Evolutionary conservation across 768 basidiomycete genomes (phyloP).

Genomic region (Suillus lakei): DNA sequence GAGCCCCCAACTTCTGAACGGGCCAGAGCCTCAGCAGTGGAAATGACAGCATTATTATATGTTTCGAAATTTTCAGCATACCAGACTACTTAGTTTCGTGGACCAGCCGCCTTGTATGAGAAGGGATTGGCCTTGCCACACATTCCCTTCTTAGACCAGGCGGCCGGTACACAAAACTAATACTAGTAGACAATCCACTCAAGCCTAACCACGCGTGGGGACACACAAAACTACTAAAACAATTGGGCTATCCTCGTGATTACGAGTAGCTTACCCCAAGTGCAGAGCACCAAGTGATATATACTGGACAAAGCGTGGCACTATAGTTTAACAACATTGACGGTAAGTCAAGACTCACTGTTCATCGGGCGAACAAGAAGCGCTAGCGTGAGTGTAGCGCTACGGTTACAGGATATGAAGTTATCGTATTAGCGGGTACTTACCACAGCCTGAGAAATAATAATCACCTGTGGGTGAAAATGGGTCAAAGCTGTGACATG

Average conservation of each 20-base stretch:
- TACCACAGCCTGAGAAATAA: neutral
- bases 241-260: neutral
- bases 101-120: too few species aligned
- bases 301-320: neutral
- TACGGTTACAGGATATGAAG: neutral
- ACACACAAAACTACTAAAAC: neutral
- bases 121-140: too few species aligned
- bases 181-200: too few species aligned
- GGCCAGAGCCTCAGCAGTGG: too few species aligned
- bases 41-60: too few species aligned
- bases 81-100: too few species aligned
- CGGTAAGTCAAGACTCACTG: neutral
- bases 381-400: neutral
- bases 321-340: neutral
- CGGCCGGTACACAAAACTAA: too few species aligned
- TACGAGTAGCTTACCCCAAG: neutral
- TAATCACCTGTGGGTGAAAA: neutral
- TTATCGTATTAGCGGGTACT: too few species aligned
- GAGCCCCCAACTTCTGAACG: too few species aligned
- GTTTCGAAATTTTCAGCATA: too few species aligned
- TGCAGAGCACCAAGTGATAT: neutral
- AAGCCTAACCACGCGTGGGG: too few species aligned
- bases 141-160: too few species aligned
- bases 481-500: neutral
- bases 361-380: neutral